Conservation (phyloP, 768 basidiomycete genomes). For the Asterophora parasitica region DNA sequence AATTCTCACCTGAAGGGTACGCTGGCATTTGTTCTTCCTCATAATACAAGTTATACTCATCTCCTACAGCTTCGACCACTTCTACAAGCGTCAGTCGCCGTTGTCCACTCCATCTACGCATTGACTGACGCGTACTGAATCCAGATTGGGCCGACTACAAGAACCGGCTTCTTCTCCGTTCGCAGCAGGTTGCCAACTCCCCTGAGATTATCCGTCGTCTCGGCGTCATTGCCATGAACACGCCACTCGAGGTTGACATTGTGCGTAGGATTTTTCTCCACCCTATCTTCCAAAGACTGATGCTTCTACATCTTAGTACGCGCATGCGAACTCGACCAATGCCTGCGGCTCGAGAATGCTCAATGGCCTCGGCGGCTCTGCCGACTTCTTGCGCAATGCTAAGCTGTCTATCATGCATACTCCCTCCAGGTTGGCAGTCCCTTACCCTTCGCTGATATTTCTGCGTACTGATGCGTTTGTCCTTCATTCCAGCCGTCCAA, state of each 20-base stretch:
- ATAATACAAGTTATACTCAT: background rate
- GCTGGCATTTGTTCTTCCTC: background rate
- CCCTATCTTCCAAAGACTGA: background rate
- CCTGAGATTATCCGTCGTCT: constrained; percentile 45
- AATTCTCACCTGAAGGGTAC: constrained; percentile 41
- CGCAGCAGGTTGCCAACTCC: constrained; percentile 47
- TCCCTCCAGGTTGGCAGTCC: constrained; percentile 29
- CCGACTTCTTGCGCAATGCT: constrained; percentile 44
- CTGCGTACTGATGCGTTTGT: background rate
- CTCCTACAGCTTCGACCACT: constrained; percentile 37
- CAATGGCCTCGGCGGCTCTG: constrained; percentile 45
- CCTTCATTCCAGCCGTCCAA: constrained; percentile 31
- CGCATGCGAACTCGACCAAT: constrained; percentile 47
- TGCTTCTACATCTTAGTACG: constrained; percentile 27
- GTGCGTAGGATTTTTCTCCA: constrained; percentile 20
- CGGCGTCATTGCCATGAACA: constrained; percentile 49
- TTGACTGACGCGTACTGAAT: background rate
- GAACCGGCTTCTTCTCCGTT: constrained; percentile 41
- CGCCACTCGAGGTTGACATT: constrained; percentile 46
- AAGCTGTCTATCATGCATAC: constrained; percentile 50
- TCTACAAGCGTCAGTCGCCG: constrained; percentile 34
- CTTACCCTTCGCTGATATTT: background rate
- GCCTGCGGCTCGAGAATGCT: constrained; percentile 48
- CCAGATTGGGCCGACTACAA: constrained; percentile 43
- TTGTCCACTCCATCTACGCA: background rate